Evolutionary conservation across 139 green algal species (phyloP), one percentile per base, ranked within the genome.

Genomic region (Microglena sp.): DNA sequence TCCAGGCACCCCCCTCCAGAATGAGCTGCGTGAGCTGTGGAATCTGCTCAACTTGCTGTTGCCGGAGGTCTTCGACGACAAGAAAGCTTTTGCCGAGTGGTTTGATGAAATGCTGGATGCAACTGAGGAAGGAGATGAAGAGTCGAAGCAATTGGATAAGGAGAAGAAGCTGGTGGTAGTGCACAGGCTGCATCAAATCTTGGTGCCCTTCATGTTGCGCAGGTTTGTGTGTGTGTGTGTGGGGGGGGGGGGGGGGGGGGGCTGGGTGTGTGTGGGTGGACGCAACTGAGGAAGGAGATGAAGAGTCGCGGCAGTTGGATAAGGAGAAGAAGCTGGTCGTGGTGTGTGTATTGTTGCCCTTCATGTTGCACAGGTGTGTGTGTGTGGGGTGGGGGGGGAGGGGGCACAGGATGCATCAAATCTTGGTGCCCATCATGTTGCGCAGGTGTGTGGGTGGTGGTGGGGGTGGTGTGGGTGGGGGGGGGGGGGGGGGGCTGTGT

Each of bases 151-250:
- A 59, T 30, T 78, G 62, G 60, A 57, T 11, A 72, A 71, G 57
- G 91, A 97, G 75, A 90, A 97, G 86, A 77, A 81, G 46, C 69
- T 97, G 67, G 75, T 97, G 43, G 77, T 97, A 24, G 89, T 91
- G 50, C 87, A 86, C 71, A 73, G 90, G 2, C 78, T 97, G 79
- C 90, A 97, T 66, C 80, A 87, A 72, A 82, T 86, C 68, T 77
- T 99, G 58, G 87, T 96, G 78, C 94, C 94, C 28, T 99, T 99
- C 76, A 98, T 99, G 94, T 79, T 99, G 56, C 77, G 89, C 7
- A 75, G 90, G 5, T 86, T 92, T 75, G 82, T 84, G 55, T 18
- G 77, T n/a, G 21, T 5, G 43, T 22, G 31, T n/a, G n/a, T n/a
- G n/a, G n/a, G n/a, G n/a, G n/a, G n/a, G n/a, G n/a, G n/a, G n/a